These are phyloP conservation scores for Bretziella fagacearum DNA, from an alignment of 2,329 filamentous ascomycete species.

Conservation along the genomic window DNA sequence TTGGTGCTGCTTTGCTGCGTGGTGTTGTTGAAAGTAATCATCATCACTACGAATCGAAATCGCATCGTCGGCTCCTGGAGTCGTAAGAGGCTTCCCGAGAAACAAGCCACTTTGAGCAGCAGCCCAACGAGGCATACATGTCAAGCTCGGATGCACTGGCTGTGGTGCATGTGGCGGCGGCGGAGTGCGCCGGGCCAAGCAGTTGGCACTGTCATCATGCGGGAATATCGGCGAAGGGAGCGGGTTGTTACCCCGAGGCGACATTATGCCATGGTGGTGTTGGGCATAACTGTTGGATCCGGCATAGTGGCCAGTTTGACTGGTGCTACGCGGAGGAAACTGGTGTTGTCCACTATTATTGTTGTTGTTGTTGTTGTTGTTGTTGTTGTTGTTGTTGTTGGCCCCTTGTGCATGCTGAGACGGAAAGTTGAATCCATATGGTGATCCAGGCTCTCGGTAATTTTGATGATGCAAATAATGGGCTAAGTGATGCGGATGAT, in stretches of 20 bases:
- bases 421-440: conserved; percentile 1
- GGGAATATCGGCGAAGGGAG: conserved; percentile 1
- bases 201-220: conserved; percentile 11
- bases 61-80: background rate
- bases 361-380: background rate
- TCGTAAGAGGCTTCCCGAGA: background rate
- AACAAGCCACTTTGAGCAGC: conserved; percentile 10
- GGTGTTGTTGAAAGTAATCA: background rate
- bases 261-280: background rate
- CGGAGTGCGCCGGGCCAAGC: conserved; percentile 8
- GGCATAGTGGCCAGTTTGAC: background rate
- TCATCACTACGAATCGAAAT: conserved; percentile 4
- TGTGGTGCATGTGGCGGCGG: conserved; percentile 12
- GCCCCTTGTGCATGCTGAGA: no score
- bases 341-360: background rate
- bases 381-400: background rate
- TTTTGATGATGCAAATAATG: background rate
- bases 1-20: background rate
- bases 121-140: conserved; percentile 13
- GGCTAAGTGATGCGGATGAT: background rate
- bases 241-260: background rate
- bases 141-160: conserved; percentile 9
- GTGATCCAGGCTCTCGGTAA: conserved; percentile 5
- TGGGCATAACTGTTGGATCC: background rate
- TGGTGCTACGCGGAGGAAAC: background rate